Evolutionary conservation across 768 basidiomycete genomes (phyloP), one percentile per base, ranked within the genome.

Genomic region (Agaricus blazei): DNA sequence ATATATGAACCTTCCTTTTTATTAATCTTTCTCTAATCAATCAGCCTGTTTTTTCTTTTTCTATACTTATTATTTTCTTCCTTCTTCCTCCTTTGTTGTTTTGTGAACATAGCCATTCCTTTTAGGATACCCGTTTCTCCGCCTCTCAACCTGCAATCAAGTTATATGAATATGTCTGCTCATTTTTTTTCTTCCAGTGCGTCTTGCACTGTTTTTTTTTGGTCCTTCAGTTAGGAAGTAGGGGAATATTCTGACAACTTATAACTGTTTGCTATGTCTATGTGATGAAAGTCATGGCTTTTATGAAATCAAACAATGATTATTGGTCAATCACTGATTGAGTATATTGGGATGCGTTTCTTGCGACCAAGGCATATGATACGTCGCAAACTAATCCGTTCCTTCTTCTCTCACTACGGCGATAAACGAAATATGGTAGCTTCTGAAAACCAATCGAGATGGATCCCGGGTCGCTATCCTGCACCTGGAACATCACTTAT

Each of bases 381-480:
- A 34, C 19, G 26, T 48, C 46, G 9, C 19, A 19, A 19, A 19
- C 19, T 19, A 19, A 19, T 19, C 24, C 46, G 28, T 11, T 15
- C 5, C 37, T 23, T 24, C 23, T 37, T 29, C 23, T 23, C 34
- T 4, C 8, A 5, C 26, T 15, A 7, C 23, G 6, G 26, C 27
- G 15, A 14, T 45, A 46, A 31, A 31, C 31, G 31, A 31, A 31
- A 27, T 36, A 24, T 52, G 42, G n/a, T 12, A 15, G 24, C 58
- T 38, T 14, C 42, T 12, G 58, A 51, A 36, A 51, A 34, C n/a
- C 54, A 46, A 26, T 79, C 78, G n/a, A 71, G 73, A 34, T 63
- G 76, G 8, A 70, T 80, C 7, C 65, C 75, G 52, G 79, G 77
- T 9, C 66, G 75, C 34, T 74, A 73, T 58, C 79, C 78, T 14